Base-by-base conservation (phyloP, 345 rosid genomes). In the Eucalyptus cladocalyx region DNA sequence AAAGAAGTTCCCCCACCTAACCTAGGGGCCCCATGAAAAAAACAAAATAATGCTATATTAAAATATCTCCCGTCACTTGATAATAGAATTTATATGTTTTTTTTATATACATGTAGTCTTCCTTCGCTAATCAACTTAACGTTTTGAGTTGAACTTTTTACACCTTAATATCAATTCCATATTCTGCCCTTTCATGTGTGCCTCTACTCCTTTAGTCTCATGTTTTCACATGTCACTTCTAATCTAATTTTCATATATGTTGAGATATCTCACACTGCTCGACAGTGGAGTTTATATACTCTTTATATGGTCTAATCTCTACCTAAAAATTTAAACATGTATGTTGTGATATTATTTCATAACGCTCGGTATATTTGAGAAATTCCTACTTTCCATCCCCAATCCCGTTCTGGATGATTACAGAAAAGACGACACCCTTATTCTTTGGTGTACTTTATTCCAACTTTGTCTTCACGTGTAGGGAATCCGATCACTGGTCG, bases 81-180 rank as follows among this genome's bases (percentile, higher is more conserved):
- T 7, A 19, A 76, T 21, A 11, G 7, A 76, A 37, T 76, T 76
- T 23, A 21, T 37, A 3, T 21, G 3, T 14, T 11, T 40, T 43
- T 43, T 30, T 3, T 6, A 37, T 11, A 6, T 23, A 11, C 0
- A 37, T 1, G 4, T 0, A 7, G 1, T 11, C 16, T 40, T 7
- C 8, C 15, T 37, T 4, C 15, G 2, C 8, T 6, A 2, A 10
- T 72, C 11, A 34, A 2, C 14, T 34, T 16, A 9, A 69, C 4
- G 6, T 60, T 69, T 69, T 69, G 24, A 69, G 30, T 24, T 56
- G 14, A 56, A 24, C 12, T 56, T 62, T 28, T 62, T 30, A 15
- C n/a, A 62, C 32, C 69, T 19, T 76, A 13, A 40, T 76, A 37
- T 76, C 43, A 34, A 17, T 32, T 34, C 83, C 3, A 21, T 5